These are phyloP conservation scores for Tolypocladium cylindrosporum DNA, from an alignment of 2,329 filamentous ascomycete genomes.

Conservation along the genomic window DNA sequence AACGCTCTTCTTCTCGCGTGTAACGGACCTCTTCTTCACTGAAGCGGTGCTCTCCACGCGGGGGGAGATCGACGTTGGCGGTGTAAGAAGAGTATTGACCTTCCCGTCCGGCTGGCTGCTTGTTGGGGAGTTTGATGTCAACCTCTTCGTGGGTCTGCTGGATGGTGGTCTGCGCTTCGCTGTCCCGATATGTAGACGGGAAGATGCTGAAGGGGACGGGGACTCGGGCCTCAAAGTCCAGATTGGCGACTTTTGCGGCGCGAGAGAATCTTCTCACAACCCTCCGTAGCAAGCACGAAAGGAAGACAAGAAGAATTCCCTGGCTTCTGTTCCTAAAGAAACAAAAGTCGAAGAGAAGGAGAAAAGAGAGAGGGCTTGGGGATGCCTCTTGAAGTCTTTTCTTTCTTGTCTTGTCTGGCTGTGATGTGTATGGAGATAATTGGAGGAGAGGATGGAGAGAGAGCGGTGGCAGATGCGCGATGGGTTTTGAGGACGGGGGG, in stretches of 20 bases:
- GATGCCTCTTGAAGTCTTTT: slow-evolving; percentile 25
- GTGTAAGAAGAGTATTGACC: slow-evolving; percentile 75
- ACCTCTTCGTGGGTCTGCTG: slow-evolving; percentile 75
- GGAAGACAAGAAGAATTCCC: slow-evolving; percentile 59
- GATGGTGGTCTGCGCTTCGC: slow-evolving; percentile 36
- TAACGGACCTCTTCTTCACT: slow-evolving; percentile 78
- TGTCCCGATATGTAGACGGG: slow-evolving; percentile 86
- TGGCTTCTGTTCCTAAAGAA: slow-evolving; percentile 51
- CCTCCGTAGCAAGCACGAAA: slow-evolving; percentile 53
- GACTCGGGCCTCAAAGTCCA: slow-evolving; percentile 99
- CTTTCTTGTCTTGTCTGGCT: slow-evolving; percentile 18
- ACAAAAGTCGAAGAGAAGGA: slow-evolving; percentile 37
- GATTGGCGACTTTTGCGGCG: slow-evolving; percentile 78
- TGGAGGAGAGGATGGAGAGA: slow-evolving; percentile 22
- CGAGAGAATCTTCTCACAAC: slow-evolving; percentile 57
- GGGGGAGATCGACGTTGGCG: slow-evolving; percentile 52
- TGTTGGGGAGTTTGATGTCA: slow-evolving; percentile 61
- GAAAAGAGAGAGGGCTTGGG: slow-evolving; percentile 20
- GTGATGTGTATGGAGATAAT: slow-evolving; percentile 27
- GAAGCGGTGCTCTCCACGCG: slow-evolving; percentile 51
- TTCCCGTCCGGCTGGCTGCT: slow-evolving; percentile 94
- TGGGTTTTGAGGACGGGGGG: slow-evolving; percentile 29
- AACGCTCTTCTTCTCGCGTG: slow-evolving; percentile 67
- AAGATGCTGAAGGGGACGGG: slow-evolving; percentile 99
- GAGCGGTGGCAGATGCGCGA: slow-evolving; percentile 20